A percentile compares a stretch with the other conserved stretches of the same genome.
Evolutionary conservation across 306 rosid species (phyloP).

Genomic region (Biancaea sappan): DNA sequence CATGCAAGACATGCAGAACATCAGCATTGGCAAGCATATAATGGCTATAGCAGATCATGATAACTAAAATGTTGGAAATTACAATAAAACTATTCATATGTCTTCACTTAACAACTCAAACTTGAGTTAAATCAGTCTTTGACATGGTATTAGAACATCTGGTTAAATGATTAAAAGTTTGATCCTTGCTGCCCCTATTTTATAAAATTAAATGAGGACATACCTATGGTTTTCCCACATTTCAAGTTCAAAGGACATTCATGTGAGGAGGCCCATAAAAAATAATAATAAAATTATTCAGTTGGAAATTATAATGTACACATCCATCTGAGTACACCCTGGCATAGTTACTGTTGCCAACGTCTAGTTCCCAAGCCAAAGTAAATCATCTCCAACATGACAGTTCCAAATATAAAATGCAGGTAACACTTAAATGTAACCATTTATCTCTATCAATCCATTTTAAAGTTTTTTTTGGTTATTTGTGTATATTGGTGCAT

Average conservation of each 20-base stretch:
- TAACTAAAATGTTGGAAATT: background rate
- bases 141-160: background rate
- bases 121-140: background rate
- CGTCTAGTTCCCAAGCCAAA: background rate
- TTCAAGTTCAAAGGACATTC: background rate
- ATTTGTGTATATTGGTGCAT: no score
- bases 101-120: background rate
- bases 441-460: background rate
- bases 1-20: background rate
- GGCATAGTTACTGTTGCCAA: background rate
- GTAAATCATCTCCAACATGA: background rate
- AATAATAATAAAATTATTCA: no score
- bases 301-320: background rate
- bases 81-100: background rate
- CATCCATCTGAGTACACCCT: background rate
- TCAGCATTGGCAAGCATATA: conserved; percentile 24
- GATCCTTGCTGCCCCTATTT: background rate
- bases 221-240: background rate
- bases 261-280: background rate
- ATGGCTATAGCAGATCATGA: conserved; percentile 14
- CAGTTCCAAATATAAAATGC: background rate
- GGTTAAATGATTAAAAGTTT: background rate
- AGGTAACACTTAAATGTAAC: background rate
- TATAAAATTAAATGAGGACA: background rate
- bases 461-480: background rate